Evolutionary conservation across 1,284 basidiomycete species (phyloP).

Genomic region (Ustilago tritici): DNA sequence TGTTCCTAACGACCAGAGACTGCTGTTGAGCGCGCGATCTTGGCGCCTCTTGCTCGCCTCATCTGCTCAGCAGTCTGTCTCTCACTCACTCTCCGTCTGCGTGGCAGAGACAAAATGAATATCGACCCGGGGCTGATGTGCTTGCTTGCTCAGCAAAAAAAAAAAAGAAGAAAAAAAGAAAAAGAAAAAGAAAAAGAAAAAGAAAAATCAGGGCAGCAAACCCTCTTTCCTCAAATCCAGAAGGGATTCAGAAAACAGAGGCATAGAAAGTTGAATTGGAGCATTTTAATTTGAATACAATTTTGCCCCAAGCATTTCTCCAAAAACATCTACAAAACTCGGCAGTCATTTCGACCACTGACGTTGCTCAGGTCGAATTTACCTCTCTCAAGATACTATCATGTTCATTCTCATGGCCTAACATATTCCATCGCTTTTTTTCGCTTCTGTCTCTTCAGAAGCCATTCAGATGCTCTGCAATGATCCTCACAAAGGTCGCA

Average conservation of each 20-base stretch:
- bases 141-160: conserved; percentile 20
- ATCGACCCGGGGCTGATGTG: conserved; percentile 12
- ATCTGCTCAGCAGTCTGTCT: conserved; percentile 1
- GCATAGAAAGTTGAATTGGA: neutral
- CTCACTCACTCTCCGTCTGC: neutral
- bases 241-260: neutral
- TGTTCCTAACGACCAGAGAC: conserved; percentile 4
- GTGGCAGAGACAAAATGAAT: neutral
- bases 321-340: conserved; percentile 20
- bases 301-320: neutral
- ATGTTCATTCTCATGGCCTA: neutral
- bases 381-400: neutral
- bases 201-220: too few relatives aligned
- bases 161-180: too few relatives aligned
- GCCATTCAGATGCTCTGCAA: neutral
- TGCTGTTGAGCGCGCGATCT: conserved; percentile 1
- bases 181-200: too few relatives aligned
- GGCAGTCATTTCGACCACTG: conserved; percentile 7
- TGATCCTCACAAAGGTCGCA: neutral
- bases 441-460: neutral
- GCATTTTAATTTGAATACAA: neutral
- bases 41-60: conserved; percentile 1
- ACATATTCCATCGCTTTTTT: neutral
- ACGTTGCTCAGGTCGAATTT: neutral
- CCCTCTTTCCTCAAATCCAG: neutral